phyloP scores from a whole-genome alignment of 2,329 filamentous ascomycete species.

The Colletotrichum truncatum region DNA sequence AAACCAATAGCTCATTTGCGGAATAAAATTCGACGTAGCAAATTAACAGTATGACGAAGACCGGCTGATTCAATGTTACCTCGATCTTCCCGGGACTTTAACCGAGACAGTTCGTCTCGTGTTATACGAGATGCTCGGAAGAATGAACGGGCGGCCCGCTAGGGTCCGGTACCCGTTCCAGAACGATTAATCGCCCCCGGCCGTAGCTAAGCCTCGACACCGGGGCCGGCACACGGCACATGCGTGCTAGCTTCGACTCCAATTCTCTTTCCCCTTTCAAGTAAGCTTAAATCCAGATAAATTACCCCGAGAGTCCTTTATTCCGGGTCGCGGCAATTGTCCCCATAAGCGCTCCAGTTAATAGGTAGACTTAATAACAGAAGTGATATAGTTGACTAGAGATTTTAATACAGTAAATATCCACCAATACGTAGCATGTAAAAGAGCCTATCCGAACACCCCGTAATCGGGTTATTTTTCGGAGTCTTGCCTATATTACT shows the following conservation, averaged over 20 bases:
- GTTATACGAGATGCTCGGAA: not conserved
- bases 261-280: not conserved
- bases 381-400: too few relatives aligned
- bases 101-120: not conserved
- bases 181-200: not conserved
- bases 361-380: too few relatives aligned
- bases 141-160: not conserved
- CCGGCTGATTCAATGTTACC: not conserved
- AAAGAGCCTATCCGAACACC: not conserved
- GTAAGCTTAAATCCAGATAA: not conserved
- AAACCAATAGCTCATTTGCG: not conserved
- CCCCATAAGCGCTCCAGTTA: not conserved
- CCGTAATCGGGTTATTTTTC: not conserved
- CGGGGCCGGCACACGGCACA: not conserved
- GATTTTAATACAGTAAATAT: too few relatives aligned
- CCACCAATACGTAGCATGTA: not conserved
- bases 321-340: not conserved
- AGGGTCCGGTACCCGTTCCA: not conserved
- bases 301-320: not conserved
- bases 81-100: not conserved
- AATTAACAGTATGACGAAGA: not conserved
- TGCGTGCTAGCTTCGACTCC: not conserved
- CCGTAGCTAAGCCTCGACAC: too few relatives aligned
- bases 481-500: not conserved
- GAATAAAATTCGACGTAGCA: not conserved